phyloP scores from a whole-genome alignment of 805 yeast genomes.

The Sporopachydermia lactativora region DNA sequence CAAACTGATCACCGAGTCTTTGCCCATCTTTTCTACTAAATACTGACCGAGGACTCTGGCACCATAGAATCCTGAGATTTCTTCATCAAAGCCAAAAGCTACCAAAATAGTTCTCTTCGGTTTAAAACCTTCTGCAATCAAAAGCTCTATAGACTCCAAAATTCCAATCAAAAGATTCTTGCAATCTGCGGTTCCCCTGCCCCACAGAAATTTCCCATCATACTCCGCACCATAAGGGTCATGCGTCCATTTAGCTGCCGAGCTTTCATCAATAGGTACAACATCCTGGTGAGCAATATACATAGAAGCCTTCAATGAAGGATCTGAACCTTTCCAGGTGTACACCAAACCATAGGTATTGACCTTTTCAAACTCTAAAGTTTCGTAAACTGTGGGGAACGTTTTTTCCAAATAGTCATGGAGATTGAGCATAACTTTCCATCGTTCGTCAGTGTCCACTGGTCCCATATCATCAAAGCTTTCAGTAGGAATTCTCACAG shows the following conservation, averaged over 20 bases:
- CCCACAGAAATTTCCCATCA: conserved; percentile 56
- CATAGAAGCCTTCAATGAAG: conserved; percentile 43
- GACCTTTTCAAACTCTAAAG: conserved; percentile 37
- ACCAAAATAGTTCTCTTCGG: conserved; percentile 53
- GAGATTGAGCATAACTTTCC: conserved; percentile 32
- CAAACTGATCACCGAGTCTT: conserved; percentile 42
- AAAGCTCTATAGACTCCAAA: conserved; percentile 48
- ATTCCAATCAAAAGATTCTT: conserved; percentile 55
- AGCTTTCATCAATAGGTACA: conserved; percentile 54
- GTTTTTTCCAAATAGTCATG: conserved; percentile 37
- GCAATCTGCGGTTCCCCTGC: conserved; percentile 69
- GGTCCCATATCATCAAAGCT: conserved; percentile 39
- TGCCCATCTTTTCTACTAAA: conserved; percentile 42
- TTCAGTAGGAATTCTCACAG: conserved; percentile 53
- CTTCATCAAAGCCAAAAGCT: conserved; percentile 74
- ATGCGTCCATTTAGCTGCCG: conserved; percentile 44
- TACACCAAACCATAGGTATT: conserved; percentile 50
- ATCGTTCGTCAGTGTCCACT: conserved; percentile 36
- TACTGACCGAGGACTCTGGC: conserved; percentile 37
- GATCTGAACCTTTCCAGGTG: conserved; percentile 45
- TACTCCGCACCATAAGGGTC: conserved; percentile 55
- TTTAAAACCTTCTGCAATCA: conserved; percentile 34
- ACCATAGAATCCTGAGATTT: conserved; percentile 48
- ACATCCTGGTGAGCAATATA: conserved; percentile 72
- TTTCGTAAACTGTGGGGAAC: conserved; percentile 38